Evolutionary conservation across 1,284 basidiomycete genomes (phyloP).

Genomic region (Naganishia liquefaciens): DNA sequence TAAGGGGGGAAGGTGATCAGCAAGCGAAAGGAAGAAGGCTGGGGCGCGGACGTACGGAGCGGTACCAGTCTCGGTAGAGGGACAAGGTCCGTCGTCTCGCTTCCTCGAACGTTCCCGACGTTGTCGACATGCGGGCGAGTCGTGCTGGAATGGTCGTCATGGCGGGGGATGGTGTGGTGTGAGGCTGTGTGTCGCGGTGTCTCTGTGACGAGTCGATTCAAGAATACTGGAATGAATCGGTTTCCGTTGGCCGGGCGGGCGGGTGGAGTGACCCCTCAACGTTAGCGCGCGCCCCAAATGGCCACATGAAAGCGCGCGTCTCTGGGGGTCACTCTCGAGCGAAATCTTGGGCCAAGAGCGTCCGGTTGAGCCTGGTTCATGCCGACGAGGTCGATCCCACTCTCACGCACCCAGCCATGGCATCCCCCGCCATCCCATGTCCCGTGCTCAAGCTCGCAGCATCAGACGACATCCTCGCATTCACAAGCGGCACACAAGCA

Average conservation of each 20-base stretch:
- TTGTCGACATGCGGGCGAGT: constrained; percentile 69
- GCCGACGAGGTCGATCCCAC: no score
- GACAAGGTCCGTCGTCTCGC: constrained; percentile 71
- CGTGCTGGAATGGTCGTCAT: constrained; percentile 91
- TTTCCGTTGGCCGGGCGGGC: constrained; percentile 3
- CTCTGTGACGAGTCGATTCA: neutral
- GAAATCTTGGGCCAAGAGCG: neutral
- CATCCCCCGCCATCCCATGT: constrained; percentile 6
- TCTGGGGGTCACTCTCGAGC: neutral
- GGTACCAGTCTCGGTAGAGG: constrained; percentile 90
- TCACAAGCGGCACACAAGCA: constrained; percentile 19
- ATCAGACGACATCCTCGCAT: constrained; percentile 29
- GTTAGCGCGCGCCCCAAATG: no score
- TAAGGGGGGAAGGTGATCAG: neutral
- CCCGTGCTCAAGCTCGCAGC: constrained; percentile 28
- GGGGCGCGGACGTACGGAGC: constrained; percentile 63
- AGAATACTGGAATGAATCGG: neutral
- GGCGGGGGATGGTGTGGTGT: neutral
- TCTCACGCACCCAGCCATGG: neutral
- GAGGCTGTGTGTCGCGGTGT: neutral
- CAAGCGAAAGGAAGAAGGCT: constrained; percentile 1
- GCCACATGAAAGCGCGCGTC: constrained; percentile 3
- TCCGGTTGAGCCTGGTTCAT: no score
- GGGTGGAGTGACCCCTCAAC: no score
- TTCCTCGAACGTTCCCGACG: constrained; percentile 65